phyloP scores from a whole-genome alignment of 1,284 basidiomycete genomes.

The Pisolithus thermaeus region DNA sequence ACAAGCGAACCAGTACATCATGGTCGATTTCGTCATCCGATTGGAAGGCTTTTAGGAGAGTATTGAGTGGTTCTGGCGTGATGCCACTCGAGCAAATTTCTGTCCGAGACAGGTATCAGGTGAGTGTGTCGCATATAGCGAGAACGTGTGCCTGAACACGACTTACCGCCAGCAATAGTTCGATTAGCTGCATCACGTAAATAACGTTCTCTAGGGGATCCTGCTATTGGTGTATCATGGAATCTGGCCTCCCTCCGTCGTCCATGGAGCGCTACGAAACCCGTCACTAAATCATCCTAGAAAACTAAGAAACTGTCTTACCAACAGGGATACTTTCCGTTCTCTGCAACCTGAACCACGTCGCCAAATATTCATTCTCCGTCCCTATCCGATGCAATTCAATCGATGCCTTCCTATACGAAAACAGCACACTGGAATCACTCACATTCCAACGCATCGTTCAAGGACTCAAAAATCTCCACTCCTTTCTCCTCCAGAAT shows the following conservation, averaged over 20 bases:
- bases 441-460: slow-evolving; percentile 91
- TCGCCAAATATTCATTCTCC: slow-evolving; percentile 79
- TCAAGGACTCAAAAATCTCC: slow-evolving; percentile 80
- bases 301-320: slow-evolving; percentile 12
- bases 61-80: slow-evolving; percentile 51
- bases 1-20: slow-evolving; percentile 50
- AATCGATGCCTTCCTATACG: neutral
- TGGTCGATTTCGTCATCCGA: slow-evolving; percentile 52
- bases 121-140: slow-evolving; percentile 1
- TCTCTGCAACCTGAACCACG: slow-evolving; percentile 67
- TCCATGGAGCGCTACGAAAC: slow-evolving; percentile 48
- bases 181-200: slow-evolving; percentile 74
- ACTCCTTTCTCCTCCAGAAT: slow-evolving; percentile 74
- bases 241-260: slow-evolving; percentile 43
- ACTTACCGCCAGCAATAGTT: slow-evolving; percentile 56
- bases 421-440: slow-evolving; percentile 14
- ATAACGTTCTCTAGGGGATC: slow-evolving; percentile 72
- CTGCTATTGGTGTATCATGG: slow-evolving; percentile 47
- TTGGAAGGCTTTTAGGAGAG: slow-evolving; percentile 73
- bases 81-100: slow-evolving; percentile 17
- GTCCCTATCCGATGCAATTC: slow-evolving; percentile 53
- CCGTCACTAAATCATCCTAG: neutral
- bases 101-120: slow-evolving; percentile 6
- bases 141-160: neutral
- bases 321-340: slow-evolving; percentile 38